phyloP scores from a whole-genome alignment of 2,329 filamentous ascomycete genomes.

The Aureobasidium sp. region DNA sequence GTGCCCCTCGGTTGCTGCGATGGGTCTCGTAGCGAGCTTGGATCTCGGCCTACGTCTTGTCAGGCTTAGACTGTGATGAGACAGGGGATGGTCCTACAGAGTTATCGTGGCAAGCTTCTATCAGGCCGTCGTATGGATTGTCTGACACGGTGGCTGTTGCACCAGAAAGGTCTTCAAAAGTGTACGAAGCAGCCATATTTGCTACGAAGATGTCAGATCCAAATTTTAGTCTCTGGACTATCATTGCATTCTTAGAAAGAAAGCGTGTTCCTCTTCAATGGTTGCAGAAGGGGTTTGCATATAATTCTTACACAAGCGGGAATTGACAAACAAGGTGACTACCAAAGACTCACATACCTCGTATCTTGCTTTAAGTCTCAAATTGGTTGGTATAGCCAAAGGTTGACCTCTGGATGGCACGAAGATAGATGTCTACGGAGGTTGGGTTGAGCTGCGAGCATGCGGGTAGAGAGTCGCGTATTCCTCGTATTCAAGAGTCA shows the following conservation, averaged over 20 bases:
- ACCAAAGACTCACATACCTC: neutral
- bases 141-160: constrained; percentile 30
- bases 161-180: constrained; percentile 28
- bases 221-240: neutral
- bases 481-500: neutral
- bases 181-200: constrained; percentile 28
- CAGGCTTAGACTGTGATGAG: neutral
- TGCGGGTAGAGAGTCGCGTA: neutral
- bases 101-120: constrained; percentile 57
- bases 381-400: neutral
- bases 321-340: too few species aligned
- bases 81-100: constrained; percentile 40
- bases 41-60: constrained; percentile 47
- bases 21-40: constrained; percentile 66
- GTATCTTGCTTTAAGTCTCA: neutral
- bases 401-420: too few species aligned
- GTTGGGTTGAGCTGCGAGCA: neutral
- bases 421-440: too few species aligned
- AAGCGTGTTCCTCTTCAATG: too few species aligned
- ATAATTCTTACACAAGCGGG: neutral
- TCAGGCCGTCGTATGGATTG: constrained; percentile 70
- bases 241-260: neutral
- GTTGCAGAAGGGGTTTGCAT: too few species aligned
- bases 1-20: constrained; percentile 62
- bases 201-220: neutral